Base-by-base conservation (phyloP, 2,329 filamentous ascomycete species). In the Fusarium torulosum region DNA sequence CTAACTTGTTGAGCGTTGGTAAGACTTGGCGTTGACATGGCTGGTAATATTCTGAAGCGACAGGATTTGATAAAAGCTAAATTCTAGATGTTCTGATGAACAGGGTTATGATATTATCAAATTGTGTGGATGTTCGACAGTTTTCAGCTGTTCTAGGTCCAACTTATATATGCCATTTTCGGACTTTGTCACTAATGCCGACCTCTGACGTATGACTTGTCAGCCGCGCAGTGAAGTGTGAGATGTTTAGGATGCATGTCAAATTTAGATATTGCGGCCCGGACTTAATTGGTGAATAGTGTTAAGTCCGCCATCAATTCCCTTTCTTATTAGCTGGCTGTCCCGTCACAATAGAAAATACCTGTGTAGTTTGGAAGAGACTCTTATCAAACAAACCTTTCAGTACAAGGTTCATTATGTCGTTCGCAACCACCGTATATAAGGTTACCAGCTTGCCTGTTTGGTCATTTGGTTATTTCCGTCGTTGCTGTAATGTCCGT, bases 1-100 rank as follows among this genome's bases (percentile, higher is more conserved):
- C 47, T 31, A 1, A 43, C 57, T 11, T 62, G 35, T 13, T 62
- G 42, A 4, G 47, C 57, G 11, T 62, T 62, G 2, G 15, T 37
- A 0, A 46, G 15, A 13, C 35, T 62, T 0, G 42, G 37, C 1
- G 57, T 62, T 7, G 43, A 51, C 57, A 59, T 59, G 1, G 9
- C 19, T 49, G 17, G 4, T 6, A 4, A 6, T n/a, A 37, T 10
- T 37, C 29, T 15, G 2, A 15, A 7, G 4, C 29, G 14, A 33
- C 6, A n/a, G 33, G 17, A 14, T 17, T 17, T 9, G 15, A 17
- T 7, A 9, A 17, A 37, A 9, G 33, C 3, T 9, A 7, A 10
- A 10, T n/a, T n/a, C 4, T 7, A n/a, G 17, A n/a, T 37, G 7
- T n/a, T 35, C 35, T 19, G n/a, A 10, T 5, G 4, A 10, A 35